These are phyloP conservation scores for Yarrowia sp. DNA, from an alignment of 805 yeast species.

Conservation along the genomic window DNA sequence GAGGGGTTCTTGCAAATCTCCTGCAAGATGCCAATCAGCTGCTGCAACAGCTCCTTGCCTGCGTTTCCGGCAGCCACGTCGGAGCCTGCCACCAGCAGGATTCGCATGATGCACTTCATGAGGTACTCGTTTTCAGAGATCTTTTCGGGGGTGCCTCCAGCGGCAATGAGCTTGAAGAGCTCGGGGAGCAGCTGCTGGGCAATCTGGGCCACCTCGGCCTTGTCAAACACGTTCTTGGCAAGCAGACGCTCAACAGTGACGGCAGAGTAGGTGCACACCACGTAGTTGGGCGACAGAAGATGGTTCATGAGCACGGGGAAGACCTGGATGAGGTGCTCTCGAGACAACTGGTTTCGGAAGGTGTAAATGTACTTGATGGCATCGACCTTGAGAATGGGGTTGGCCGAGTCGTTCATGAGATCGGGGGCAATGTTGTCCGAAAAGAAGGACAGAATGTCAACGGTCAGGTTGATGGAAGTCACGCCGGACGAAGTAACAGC, in stretches of 20 bases:
- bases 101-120: slow-evolving; percentile 87
- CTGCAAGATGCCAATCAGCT: slow-evolving; percentile 70
- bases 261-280: slow-evolving; percentile 91
- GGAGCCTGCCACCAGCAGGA: slow-evolving; percentile 65
- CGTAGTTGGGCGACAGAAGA: slow-evolving; percentile 70
- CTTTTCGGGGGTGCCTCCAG: slow-evolving; percentile 73
- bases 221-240: slow-evolving; percentile 72
- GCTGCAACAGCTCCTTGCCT: slow-evolving; percentile 58
- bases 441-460: slow-evolving; percentile 89
- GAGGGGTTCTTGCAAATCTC: slow-evolving; percentile 89
- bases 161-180: slow-evolving; percentile 69
- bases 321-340: slow-evolving; percentile 78
- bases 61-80: slow-evolving; percentile 52
- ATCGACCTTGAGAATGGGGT: slow-evolving; percentile 86
- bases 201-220: slow-evolving; percentile 69
- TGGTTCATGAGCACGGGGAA: slow-evolving; percentile 79
- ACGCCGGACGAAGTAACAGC: slow-evolving; percentile 86
- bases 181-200: slow-evolving; percentile 67
- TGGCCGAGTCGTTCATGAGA: slow-evolving; percentile 61
- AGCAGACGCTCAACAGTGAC: slow-evolving; percentile 89
- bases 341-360: slow-evolving; percentile 91
- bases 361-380: slow-evolving; percentile 89
- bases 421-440: slow-evolving; percentile 82
- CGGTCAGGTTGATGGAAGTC: slow-evolving; percentile 78
- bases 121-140: slow-evolving; percentile 93